Percentiles rank a stretch among this genome's conserved stretches.
phyloP scores from a whole-genome alignment of 139 green algal species.

The Spirogloea muscicola region DNA sequence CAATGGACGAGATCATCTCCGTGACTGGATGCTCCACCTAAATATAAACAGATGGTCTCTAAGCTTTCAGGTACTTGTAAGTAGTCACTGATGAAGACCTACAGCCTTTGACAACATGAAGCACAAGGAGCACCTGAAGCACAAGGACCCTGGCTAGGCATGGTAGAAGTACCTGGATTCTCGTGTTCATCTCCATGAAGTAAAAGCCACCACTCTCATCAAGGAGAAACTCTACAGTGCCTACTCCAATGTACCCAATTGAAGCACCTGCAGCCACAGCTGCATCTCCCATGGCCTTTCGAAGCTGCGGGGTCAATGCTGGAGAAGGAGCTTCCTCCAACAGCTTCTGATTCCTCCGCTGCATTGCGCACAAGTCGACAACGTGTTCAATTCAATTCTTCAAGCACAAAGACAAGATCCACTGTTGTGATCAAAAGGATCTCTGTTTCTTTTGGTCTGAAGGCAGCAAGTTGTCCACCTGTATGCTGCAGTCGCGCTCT shows the following conservation, averaged over 20 bases:
- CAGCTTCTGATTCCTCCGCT: constrained; percentile 97
- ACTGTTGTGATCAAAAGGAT: no score
- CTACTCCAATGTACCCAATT: constrained; percentile 60
- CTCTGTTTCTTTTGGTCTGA: no score
- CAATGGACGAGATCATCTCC: constrained; percentile 92
- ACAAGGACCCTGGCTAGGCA: no score
- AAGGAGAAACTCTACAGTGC: constrained; percentile 99
- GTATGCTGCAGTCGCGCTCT: constrained; percentile 93
- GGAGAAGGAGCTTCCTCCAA: constrained; percentile 90
- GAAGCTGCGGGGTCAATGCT: constrained; percentile 55
- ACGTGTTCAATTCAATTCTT: no score
- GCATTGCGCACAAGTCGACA: constrained; percentile 41
- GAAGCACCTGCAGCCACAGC: constrained; percentile 76
- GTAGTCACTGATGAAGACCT: no score
- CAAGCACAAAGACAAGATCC: no score
- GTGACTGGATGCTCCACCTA: constrained; percentile 97
- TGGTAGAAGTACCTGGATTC: constrained; percentile 68
- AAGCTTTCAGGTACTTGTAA: no score
- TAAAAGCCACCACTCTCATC: constrained; percentile 74
- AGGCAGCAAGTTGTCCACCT: no score
- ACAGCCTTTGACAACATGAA: no score
- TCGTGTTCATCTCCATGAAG: constrained; percentile 97
- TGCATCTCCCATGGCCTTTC: constrained; percentile 84
- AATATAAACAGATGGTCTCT: neutral
- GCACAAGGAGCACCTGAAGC: no score